phyloP scores from a whole-genome alignment of 805 yeast species.

The Ogataea pini region DNA sequence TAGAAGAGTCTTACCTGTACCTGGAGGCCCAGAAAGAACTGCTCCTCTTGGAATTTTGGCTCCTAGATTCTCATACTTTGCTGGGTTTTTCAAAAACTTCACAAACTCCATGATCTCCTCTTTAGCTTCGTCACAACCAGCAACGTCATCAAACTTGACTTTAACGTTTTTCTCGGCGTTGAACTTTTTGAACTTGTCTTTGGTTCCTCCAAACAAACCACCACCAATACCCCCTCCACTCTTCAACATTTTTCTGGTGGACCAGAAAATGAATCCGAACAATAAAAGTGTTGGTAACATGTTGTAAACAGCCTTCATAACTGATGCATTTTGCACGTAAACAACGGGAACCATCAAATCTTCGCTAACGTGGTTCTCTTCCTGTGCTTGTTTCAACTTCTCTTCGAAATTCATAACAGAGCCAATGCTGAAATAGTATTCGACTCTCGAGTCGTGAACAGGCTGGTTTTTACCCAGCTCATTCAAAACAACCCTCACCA shows the following conservation, averaged over 20 bases:
- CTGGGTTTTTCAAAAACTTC: conserved; percentile 80
- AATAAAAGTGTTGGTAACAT: conserved; percentile 79
- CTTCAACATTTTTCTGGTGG: conserved; percentile 54
- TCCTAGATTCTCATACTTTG: conserved; percentile 81
- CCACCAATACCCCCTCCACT: conserved; percentile 60
- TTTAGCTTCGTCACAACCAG: conserved; percentile 93
- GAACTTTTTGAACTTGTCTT: conserved; percentile 76
- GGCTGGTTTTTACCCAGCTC: conserved; percentile 39
- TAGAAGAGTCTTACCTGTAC: conserved; percentile 91
- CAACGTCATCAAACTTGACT: conserved; percentile 83
- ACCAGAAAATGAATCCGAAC: conserved; percentile 75
- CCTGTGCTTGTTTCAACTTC: conserved; percentile 73
- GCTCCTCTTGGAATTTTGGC: conserved; percentile 97
- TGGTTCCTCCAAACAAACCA: conserved; percentile 68
- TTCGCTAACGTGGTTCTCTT: conserved; percentile 63
- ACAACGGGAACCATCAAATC: conserved; percentile 75
- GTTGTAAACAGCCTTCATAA: conserved; percentile 63
- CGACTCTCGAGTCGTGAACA: conserved; percentile 28
- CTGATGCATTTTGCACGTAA: conserved; percentile 67
- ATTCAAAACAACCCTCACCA: conserved; percentile 69
- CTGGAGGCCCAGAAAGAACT: conserved; percentile 91
- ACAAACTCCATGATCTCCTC: conserved; percentile 96
- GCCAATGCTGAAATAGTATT: conserved; percentile 74
- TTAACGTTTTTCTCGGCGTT: conserved; percentile 83
- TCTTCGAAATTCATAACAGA: conserved; percentile 84